Conservation (phyloP, 371 early-diverging fungal species). For the Mortierella sp. region DNA sequence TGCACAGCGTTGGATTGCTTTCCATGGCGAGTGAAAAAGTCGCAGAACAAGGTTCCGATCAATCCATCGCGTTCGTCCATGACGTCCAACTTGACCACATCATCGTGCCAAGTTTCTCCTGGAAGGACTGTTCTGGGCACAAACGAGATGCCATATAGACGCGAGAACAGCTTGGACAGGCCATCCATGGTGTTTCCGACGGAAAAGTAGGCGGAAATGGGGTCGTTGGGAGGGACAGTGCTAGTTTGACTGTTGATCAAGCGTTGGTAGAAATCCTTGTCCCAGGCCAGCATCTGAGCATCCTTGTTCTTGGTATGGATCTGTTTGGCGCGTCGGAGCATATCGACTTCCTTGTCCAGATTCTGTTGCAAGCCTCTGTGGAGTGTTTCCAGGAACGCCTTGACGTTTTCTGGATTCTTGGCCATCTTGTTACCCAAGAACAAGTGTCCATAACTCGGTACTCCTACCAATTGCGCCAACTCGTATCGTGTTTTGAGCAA, state of each 20-base stretch:
- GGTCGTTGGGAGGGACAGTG: conserved; percentile 40
- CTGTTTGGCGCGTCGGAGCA: conserved; percentile 60
- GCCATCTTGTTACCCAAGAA: conserved; percentile 95
- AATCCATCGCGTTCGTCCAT: conserved; percentile 84
- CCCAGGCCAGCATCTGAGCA: conserved; percentile 80
- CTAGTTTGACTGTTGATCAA: conserved; percentile 53
- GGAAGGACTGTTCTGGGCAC: conserved; percentile 68
- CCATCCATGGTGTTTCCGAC: conserved; percentile 91
- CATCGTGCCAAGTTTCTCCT: conserved; percentile 90
- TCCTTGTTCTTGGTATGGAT: conserved; percentile 35
- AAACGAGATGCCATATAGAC: conserved; percentile 87
- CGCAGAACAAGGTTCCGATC: conserved; percentile 94
- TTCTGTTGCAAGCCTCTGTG: conserved; percentile 64
- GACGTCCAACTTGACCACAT: conserved; percentile 89
- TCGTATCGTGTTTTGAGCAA: conserved; percentile 78
- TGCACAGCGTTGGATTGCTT: conserved; percentile 93
- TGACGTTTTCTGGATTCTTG: conserved; percentile 84
- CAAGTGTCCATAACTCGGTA: conserved; percentile 82
- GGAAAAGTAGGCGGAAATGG: conserved; percentile 75
- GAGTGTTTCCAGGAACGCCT: conserved; percentile 81
- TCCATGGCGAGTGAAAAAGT: conserved; percentile 79
- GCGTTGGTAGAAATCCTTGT: conserved; percentile 79
- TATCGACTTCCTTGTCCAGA: conserved; percentile 61
- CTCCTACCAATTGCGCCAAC: conserved; percentile 83
- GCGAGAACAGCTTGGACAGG: conserved; percentile 81